Evolutionary conservation across 352 stramenopile genomes (phyloP), one percentile per base, ranked within the genome.

Genomic region (Phytophthora capsici): DNA sequence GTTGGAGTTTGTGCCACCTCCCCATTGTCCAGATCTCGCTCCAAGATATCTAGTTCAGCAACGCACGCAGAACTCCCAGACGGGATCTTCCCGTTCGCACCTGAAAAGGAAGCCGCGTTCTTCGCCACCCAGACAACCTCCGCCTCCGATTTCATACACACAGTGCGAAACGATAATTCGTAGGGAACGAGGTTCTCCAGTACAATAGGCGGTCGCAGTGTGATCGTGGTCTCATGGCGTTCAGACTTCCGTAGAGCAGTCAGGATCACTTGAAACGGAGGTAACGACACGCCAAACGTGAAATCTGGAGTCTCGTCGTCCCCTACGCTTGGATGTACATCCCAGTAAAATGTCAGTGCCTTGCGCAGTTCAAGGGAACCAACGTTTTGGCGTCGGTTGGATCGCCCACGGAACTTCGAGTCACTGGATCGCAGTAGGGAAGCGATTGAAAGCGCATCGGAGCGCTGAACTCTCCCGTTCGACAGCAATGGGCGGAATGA

Each of bases 131-230:
- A 91, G 0, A 68, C 63, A 25, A 89, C 64, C 37, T 91, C 82
- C 7, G 78, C 63, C 48, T 90, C 79, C 5, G 82, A 78, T 85
- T 93, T 92, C 71, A 88, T 83, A 61, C 84, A 91, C 16, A 90
- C 80, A 1, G 83, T 90, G n/a, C 85, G 81, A 40, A 89, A 92
- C 6, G 76, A 78, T 8, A 94, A 53, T 41, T 84, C 77, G 60
- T 89, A 94, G 6, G 86, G 86, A 7, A 93, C 57, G 4, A 94
- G 66, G 43, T 94, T 94, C 57, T 94, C 86, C 14, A 94, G 38
- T 26, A 83, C 66, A 40, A 94, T 88, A 14, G 84, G 84, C 9
- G 87, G 73, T 8, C 79, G 79, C 26, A 95, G 66, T 3, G 78
- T 83, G 49, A 94, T 86, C 34, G 82, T 77, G 20, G 83, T 90